Conservation (phyloP, 108 stramenopile species). For the Fistulifera solaris region DNA sequence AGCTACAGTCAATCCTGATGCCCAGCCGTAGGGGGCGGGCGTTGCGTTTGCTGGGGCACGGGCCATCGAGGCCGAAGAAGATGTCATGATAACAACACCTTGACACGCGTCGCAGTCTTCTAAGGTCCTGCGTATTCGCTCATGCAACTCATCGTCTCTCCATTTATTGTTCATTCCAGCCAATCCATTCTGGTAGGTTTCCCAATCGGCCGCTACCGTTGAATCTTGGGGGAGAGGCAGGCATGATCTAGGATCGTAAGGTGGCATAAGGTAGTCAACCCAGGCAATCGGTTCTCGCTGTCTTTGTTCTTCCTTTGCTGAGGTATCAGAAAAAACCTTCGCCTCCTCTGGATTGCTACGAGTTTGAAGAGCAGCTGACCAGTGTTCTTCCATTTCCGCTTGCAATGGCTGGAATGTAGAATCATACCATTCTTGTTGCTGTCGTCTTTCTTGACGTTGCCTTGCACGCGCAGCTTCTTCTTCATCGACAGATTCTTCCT, state of each 20-base stretch:
- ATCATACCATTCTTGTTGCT: slow-evolving; percentile 10
- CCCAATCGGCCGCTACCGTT: slow-evolving; percentile 19
- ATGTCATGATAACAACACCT: slow-evolving; percentile 42
- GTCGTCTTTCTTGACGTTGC: slow-evolving; percentile 8
- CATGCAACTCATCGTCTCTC: slow-evolving; percentile 37
- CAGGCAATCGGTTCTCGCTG: slow-evolving; percentile 12
- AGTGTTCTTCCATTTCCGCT: slow-evolving; percentile 2
- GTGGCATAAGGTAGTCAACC: slow-evolving; percentile 69
- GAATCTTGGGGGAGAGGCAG: slow-evolving; percentile 34
- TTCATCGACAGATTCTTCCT: slow-evolving; percentile 46
- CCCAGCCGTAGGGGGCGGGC: slow-evolving; percentile 35
- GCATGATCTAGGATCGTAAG: slow-evolving; percentile 29
- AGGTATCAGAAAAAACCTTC: slow-evolving; percentile 3
- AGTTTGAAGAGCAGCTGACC: not conserved
- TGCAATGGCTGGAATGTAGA: slow-evolving; percentile 2
- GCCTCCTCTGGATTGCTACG: not conserved
- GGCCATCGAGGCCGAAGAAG: too few species aligned
- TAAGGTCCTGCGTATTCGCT: slow-evolving; percentile 46
- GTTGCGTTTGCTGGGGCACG: too few species aligned
- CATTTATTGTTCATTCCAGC: slow-evolving; percentile 7
- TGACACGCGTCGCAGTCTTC: slow-evolving; percentile 58
- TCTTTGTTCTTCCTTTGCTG: not conserved
- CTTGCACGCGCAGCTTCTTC: slow-evolving; percentile 12
- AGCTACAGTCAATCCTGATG: slow-evolving; percentile 48
- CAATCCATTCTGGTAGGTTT: slow-evolving; percentile 10